Evolutionary conservation across 352 stramenopile genomes (phyloP), one percentile per base, ranked within the genome.

Genomic region (Phytophthora fragariaefolia): DNA sequence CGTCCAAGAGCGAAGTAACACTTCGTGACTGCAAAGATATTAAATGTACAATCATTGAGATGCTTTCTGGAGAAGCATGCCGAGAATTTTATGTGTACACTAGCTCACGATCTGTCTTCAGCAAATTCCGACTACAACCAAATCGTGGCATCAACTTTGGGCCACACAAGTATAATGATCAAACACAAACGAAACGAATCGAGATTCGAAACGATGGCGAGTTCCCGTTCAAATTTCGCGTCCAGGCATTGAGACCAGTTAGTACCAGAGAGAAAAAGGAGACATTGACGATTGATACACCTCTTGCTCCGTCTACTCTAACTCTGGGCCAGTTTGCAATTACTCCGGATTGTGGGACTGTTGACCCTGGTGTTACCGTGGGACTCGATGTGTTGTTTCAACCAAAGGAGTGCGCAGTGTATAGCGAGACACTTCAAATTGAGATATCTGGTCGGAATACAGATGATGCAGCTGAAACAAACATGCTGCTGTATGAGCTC

Each of bases 201-300:
- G 92, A 98, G 65, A 83, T 99, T 45, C 87, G 86, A 45, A 99
- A 99, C 62, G 95, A 98, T 50, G 91, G 96, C 18, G 81, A 93
- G 22, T 99, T 99, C 54, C 73, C 83, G 6, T 98, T 98, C 43
- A 96, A 93, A 20, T 98, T 95, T 50, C 76, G 74, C 13, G 74
- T 98, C 3, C 64, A 67, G 15, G 18, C 63, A 13, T 47, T 30
- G 4, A 30, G 5, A 48, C 30, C 47, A 7, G 18, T 38, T n/a
- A 67, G 20, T 54, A 47, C 47, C 23, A 46, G 58, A 1, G 34
- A 63, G 1, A 45, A 24, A 0, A 48, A 51, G 4, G 64, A 76
- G 0, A 4, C 30, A 9, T 57, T 92, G 7, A 73, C 51, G n/a
- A 69, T 86, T 10, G 84, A 86, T 17, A 82, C 77, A 0, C 27